Conservation (phyloP, 768 basidiomycete species). For the Cystoderma amianthinum region DNA sequence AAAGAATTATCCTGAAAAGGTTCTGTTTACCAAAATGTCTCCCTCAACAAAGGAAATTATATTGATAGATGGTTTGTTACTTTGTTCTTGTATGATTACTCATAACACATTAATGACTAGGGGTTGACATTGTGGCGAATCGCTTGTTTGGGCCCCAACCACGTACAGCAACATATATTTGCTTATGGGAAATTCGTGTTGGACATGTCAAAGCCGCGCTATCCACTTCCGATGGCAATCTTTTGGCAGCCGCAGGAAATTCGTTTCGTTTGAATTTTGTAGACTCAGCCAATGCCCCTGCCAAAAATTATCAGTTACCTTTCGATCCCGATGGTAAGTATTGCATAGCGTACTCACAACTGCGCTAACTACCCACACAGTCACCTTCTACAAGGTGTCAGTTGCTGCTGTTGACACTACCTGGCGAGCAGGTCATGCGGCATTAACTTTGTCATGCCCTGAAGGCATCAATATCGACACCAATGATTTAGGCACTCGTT, state of each 20-base stretch:
- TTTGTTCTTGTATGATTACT: not conserved
- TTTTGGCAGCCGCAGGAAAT: conserved; percentile 43
- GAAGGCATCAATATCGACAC: conserved; percentile 57
- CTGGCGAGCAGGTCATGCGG: conserved; percentile 46
- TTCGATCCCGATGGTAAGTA: conserved; percentile 73
- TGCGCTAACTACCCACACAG: conserved; percentile 28
- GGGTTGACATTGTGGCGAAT: conserved; percentile 74
- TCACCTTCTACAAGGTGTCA: conserved; percentile 76
- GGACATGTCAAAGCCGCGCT: conserved; percentile 54
- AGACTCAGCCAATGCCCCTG: conserved; percentile 79
- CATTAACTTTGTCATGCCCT: conserved; percentile 47
- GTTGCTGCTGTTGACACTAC: conserved; percentile 47
- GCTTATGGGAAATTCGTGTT: conserved; percentile 86
- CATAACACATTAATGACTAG: conserved; percentile 28
- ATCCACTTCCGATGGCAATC: conserved; percentile 44
- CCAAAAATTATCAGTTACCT: conserved; percentile 52
- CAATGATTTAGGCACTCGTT: conserved; percentile 70
- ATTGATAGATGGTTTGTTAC: conserved; percentile 36
- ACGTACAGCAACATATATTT: conserved; percentile 77
- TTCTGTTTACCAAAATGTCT: conserved; percentile 16
- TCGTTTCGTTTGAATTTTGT: conserved; percentile 65
- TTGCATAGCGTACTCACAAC: not conserved
- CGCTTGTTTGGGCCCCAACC: conserved; percentile 89
- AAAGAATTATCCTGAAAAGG: conserved; percentile 37
- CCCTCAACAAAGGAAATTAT: conserved; percentile 26